Evolutionary conservation across 768 basidiomycete genomes (phyloP).

Genomic region (Lentinula edodes): DNA sequence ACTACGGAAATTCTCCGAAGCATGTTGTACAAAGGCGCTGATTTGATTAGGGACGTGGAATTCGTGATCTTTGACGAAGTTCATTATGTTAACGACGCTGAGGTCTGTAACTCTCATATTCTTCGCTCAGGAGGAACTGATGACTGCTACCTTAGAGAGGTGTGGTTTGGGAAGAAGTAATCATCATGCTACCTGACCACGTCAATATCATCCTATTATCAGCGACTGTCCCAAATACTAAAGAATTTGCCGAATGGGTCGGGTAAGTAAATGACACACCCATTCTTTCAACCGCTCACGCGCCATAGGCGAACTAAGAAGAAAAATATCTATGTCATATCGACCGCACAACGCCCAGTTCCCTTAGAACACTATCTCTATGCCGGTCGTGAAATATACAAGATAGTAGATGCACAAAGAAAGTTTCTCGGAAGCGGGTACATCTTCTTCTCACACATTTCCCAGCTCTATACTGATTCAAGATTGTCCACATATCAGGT

Average conservation of each 20-base stretch:
- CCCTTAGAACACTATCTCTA: slow-evolving; percentile 96
- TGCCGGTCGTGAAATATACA: slow-evolving; percentile 88
- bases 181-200: slow-evolving; percentile 99
- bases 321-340: slow-evolving; percentile 99
- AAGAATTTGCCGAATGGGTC: slow-evolving; percentile 99
- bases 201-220: slow-evolving; percentile 96
- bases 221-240: slow-evolving; percentile 96
- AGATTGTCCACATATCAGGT: slow-evolving; percentile 38
- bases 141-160: slow-evolving; percentile 58
- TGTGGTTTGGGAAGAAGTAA: slow-evolving; percentile 99
- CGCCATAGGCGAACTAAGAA: slow-evolving; percentile 85
- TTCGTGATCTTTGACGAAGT: slow-evolving; percentile 99
- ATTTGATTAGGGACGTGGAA: slow-evolving; percentile 96
- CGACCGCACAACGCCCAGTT: slow-evolving; percentile 92
- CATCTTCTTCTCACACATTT: slow-evolving; percentile 7
- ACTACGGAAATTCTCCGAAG: slow-evolving; percentile 96
- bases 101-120: slow-evolving; percentile 47
- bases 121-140: neutral
- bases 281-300: neutral
- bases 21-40: slow-evolving; percentile 99
- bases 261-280: slow-evolving; percentile 53
- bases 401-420: slow-evolving; percentile 83
- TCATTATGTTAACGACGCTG: slow-evolving; percentile 98
- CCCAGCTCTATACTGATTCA: slow-evolving; percentile 1
- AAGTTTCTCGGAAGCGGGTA: slow-evolving; percentile 73